These are phyloP conservation scores for Aspergillus sp. DNA, from an alignment of 2,329 filamentous ascomycete species.

Conservation along the genomic window DNA sequence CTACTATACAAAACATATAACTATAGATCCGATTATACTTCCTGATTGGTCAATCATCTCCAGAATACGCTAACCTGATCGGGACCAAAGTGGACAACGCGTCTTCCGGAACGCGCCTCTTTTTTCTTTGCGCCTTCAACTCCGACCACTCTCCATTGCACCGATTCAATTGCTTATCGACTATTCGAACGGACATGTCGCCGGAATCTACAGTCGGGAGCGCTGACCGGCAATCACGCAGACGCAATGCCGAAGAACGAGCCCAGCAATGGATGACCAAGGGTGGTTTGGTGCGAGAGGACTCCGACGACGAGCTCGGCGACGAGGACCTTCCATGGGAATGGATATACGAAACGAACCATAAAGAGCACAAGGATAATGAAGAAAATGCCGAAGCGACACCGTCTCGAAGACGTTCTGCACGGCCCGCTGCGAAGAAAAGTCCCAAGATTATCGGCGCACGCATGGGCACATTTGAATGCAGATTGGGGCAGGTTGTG, in stretches of 20 bases:
- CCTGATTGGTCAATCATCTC: slow-evolving; percentile 11
- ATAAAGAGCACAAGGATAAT: slow-evolving; percentile 12
- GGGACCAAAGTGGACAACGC: slow-evolving; percentile 29
- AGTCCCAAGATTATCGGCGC: slow-evolving; percentile 65
- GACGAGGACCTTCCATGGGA: slow-evolving; percentile 68
- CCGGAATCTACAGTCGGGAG: slow-evolving; percentile 10
- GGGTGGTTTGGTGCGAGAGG: slow-evolving; percentile 62
- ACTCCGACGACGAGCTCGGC: slow-evolving; percentile 83
- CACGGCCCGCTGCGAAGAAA: slow-evolving; percentile 21
- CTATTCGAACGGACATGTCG: slow-evolving; percentile 12
- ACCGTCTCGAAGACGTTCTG: slow-evolving; percentile 22
- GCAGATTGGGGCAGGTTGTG: slow-evolving; percentile 73
- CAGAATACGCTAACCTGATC: slow-evolving; percentile 16
- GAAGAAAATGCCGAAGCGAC: slow-evolving; percentile 13
- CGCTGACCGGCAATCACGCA: slow-evolving; percentile 8
- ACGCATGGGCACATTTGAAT: slow-evolving; percentile 72
- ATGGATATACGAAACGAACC: slow-evolving; percentile 58
- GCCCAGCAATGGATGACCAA: slow-evolving; percentile 48
- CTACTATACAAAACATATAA: no score
- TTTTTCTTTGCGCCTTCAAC: slow-evolving; percentile 6
- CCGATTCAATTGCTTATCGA: not conserved
- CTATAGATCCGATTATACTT: not conserved
- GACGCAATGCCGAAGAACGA: slow-evolving; percentile 25
- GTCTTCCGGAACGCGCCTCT: slow-evolving; percentile 18
- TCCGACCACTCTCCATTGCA: not conserved